phyloP scores from a whole-genome alignment of 306 rosid genomes.

The Dalbergia cochinchinensis region DNA sequence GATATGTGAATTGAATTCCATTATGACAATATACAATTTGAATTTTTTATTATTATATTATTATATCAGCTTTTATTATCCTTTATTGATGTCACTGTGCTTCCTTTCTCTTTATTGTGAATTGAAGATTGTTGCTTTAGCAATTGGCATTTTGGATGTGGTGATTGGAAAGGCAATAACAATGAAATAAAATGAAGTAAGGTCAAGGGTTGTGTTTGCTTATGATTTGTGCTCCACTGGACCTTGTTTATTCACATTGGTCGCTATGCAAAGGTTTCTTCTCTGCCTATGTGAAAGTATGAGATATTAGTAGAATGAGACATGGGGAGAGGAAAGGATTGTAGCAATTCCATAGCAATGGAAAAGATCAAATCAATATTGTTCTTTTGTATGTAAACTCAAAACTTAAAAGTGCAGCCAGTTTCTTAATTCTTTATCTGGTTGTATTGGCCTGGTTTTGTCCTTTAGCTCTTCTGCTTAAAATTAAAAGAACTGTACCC shows the following conservation, averaged over 20 bases:
- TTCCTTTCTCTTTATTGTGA: conserved; percentile 17
- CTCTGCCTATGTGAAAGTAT: neutral
- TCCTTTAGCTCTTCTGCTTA: conserved; percentile 42
- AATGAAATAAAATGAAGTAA: neutral
- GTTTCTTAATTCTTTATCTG: conserved; percentile 1
- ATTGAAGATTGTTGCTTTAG: neutral
- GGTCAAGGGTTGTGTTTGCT: neutral
- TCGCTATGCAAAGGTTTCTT: too few relatives aligned
- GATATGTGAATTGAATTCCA: conserved; percentile 35
- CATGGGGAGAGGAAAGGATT: neutral
- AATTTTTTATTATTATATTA: conserved; percentile 12
- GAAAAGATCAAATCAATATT: conserved; percentile 23
- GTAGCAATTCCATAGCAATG: neutral
- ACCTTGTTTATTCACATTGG: neutral
- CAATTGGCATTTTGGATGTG: neutral
- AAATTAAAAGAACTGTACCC: conserved; percentile 9
- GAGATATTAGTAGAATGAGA: conserved; percentile 1
- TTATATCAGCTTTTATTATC: neutral
- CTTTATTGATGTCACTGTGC: conserved; percentile 1
- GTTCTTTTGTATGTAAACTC: conserved; percentile 35
- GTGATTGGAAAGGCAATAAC: neutral
- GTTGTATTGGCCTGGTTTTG: conserved; percentile 33
- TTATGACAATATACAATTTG: conserved; percentile 32
- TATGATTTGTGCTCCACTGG: conserved; percentile 12
- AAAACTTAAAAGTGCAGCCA: conserved; percentile 43